phyloP scores from a whole-genome alignment of 2,329 filamentous ascomycete species.

The Sporothrix luriei region DNA sequence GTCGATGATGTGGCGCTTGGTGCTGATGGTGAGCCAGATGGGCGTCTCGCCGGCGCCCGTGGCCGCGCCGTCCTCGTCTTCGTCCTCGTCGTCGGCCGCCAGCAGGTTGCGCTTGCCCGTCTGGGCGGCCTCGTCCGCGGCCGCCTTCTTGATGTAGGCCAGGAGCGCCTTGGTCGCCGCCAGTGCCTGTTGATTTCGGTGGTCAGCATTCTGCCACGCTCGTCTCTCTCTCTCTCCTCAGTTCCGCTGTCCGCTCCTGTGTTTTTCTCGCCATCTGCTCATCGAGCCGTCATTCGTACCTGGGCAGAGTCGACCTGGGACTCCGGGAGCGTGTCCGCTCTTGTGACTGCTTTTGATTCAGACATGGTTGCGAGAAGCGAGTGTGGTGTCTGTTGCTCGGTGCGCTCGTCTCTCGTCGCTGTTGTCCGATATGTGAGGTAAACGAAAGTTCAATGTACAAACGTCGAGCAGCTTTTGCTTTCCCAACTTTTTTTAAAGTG shows the following conservation, averaged over 20 bases:
- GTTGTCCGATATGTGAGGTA: not conserved
- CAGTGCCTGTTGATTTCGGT: conserved; percentile 50
- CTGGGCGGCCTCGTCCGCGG: conserved; percentile 51
- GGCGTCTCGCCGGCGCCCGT: conserved; percentile 52
- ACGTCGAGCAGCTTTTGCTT: not conserved
- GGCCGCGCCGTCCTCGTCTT: conserved; percentile 41
- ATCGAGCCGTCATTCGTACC: conserved; percentile 26
- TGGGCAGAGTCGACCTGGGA: conserved; percentile 33
- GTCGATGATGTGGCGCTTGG: conserved; percentile 69
- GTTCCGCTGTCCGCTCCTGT: not conserved
- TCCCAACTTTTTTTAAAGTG: conserved; percentile 29
- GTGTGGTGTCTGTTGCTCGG: not conserved
- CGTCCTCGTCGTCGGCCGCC: conserved; percentile 45
- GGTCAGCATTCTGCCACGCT: not conserved
- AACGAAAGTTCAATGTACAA: not conserved
- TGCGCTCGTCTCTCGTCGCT: not conserved
- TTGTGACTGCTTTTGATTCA: conserved; percentile 30
- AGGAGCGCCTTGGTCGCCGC: conserved; percentile 66
- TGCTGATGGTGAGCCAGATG: conserved; percentile 65
- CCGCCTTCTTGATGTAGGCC: conserved; percentile 61
- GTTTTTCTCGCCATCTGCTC: not conserved
- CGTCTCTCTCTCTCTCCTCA: not conserved
- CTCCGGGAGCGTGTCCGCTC: conserved; percentile 26
- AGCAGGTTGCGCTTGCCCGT: conserved; percentile 61
- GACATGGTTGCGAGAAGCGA: conserved; percentile 30